A percentile compares a stretch with the other conserved stretches of the same genome.
Evolutionary conservation across 257 asterid genomes (phyloP).

Genomic region (Avicennia marina): DNA sequence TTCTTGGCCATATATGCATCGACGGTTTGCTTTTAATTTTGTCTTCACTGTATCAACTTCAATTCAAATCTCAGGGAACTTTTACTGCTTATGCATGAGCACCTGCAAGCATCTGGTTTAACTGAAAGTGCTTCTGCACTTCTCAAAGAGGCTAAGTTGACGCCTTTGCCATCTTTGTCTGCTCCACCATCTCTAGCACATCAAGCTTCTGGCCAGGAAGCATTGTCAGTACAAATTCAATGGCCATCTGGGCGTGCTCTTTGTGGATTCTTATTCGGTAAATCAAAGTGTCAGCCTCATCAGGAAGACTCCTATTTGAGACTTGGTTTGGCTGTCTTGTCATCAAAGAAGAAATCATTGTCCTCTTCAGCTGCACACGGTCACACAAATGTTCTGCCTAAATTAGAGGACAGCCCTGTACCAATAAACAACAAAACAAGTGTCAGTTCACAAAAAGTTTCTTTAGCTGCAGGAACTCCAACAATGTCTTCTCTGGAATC

Average conservation of each 20-base stretch:
- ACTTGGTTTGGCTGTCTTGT: slow-evolving; percentile 41
- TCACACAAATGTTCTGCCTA: slow-evolving; percentile 31
- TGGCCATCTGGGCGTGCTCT: slow-evolving; percentile 89
- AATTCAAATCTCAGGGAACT: slow-evolving; percentile 68
- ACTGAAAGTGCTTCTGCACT: slow-evolving; percentile 63
- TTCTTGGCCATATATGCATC: slow-evolving; percentile 5
- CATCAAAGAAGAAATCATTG: slow-evolving; percentile 50
- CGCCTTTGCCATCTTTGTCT: slow-evolving; percentile 87
- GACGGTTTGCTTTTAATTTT: slow-evolving; percentile 3
- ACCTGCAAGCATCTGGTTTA: slow-evolving; percentile 91
- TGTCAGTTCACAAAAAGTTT: slow-evolving; percentile 30
- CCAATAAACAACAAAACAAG: slow-evolving; percentile 37
- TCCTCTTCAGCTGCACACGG: slow-evolving; percentile 39
- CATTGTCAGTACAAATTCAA: slow-evolving; percentile 56
- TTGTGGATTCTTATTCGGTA: slow-evolving; percentile 67
- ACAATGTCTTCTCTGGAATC: slow-evolving; percentile 39
- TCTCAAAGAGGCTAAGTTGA: slow-evolving; percentile 84
- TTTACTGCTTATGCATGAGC: slow-evolving; percentile 83
- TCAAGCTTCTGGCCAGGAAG: slow-evolving; percentile 66
- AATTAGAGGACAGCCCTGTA: slow-evolving; percentile 41
- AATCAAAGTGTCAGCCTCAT: slow-evolving; percentile 33
- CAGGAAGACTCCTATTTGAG: slow-evolving; percentile 44
- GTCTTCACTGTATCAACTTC: slow-evolving; percentile 9
- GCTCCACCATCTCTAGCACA: slow-evolving; percentile 80
- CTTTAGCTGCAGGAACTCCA: slow-evolving; percentile 44